Evolutionary conservation across 2,329 filamentous ascomycete species (phyloP), one percentile per base, ranked within the genome.

Genomic region (Curvularia sp.): DNA sequence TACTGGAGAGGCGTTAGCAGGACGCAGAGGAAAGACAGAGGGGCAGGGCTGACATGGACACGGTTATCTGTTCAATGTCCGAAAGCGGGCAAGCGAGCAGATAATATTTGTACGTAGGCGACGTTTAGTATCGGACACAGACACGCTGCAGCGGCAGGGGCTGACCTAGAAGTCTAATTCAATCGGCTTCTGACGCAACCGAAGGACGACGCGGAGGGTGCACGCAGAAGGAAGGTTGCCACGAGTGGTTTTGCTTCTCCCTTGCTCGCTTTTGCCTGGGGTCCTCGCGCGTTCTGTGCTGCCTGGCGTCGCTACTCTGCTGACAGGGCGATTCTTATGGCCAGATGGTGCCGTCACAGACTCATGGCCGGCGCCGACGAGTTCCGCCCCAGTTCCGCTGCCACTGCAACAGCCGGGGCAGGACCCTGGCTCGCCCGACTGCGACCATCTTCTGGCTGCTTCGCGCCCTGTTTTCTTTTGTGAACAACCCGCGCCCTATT

Each of bases 1-100:
- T 84, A 77, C 68, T 60, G 64, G 20, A 28, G 57, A 59, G 61
- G 63, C 26, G 60, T 55, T 50, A 53, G 58, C 53, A 59, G 53
- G 59, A 53, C 20, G 48, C 43, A 49, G 31, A 53, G 61, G 52
- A 53, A 49, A 49, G 38, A 54, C 54, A 43, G 61, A 63, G 57
- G 58, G 60, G 65, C 61, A 55, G 52, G 55, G 56, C 57, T 53
- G 47, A 62, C 62, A 63, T 65, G 55, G 64, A 62, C 63, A 68
- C 67, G 47, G 62, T 33, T 67, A 58, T 57, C 53, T 55, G 63
- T 61, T 64, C 61, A 54, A 48, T 53, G 50, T 55, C 63, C 67
- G 66, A 53, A 74, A 69, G 61, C 51, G 68, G 63, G 62, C 65
- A 70, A 66, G 67, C 66, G 70, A 58, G 46, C 62, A 53, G 55